phyloP scores from a whole-genome alignment of 2,329 filamentous ascomycete species.

The Ophidiomyces ophidiicola region DNA sequence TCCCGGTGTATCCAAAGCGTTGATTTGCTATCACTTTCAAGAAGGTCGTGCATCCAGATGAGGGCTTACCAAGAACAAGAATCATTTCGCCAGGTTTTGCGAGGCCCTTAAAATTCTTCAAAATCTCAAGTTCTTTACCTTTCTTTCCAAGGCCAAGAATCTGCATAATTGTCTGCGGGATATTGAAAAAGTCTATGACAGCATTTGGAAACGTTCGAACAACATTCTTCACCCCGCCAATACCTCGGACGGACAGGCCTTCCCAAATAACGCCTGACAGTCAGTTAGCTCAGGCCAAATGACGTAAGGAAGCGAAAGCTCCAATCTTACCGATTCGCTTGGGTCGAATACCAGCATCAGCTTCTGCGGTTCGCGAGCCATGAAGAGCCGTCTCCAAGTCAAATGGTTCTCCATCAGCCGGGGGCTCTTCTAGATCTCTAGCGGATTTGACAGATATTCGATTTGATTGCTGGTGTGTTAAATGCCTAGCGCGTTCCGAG shows the following conservation, averaged over 20 bases:
- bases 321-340: constrained; percentile 53
- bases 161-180: constrained; percentile 51
- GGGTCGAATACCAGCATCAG: constrained; percentile 63
- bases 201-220: constrained; percentile 66
- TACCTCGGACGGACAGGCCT: constrained; percentile 60
- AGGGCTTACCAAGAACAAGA: constrained; percentile 65
- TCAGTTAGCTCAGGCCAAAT: constrained; percentile 3
- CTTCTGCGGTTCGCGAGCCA: constrained; percentile 58
- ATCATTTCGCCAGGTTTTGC: constrained; percentile 80
- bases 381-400: constrained; percentile 64
- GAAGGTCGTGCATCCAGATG: constrained; percentile 64
- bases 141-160: constrained; percentile 56
- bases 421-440: constrained; percentile 44
- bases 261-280: constrained; percentile 59
- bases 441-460: constrained; percentile 19
- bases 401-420: constrained; percentile 47
- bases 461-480: constrained; percentile 26
- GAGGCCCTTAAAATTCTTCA: constrained; percentile 51
- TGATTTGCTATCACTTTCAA: constrained; percentile 76
- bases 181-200: constrained; percentile 63
- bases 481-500: constrained; percentile 26
- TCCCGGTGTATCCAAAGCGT: constrained; percentile 58
- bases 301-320: background rate
- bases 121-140: constrained; percentile 58
- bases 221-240: constrained; percentile 61